phyloP scores from a whole-genome alignment of 495 filamentous ascomycete genomes.

The Extremus antarcticus region DNA sequence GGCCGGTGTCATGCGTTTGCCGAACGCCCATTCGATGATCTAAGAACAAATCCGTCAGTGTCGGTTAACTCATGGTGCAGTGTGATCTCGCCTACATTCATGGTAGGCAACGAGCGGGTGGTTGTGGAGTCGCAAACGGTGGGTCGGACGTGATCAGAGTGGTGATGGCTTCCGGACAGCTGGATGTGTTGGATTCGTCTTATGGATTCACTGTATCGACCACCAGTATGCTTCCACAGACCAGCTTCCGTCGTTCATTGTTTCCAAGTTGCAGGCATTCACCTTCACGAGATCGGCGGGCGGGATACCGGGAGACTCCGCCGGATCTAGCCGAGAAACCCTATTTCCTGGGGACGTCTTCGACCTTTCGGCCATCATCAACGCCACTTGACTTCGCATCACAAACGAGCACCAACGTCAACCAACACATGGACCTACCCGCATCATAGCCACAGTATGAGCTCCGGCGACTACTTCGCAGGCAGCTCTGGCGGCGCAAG shows the following conservation, averaged over 20 bases:
- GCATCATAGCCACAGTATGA: conserved; percentile 8
- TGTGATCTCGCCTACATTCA: background rate
- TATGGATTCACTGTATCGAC: too few species aligned
- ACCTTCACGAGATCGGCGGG: too few species aligned
- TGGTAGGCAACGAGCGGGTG: background rate
- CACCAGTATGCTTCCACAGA: too few species aligned
- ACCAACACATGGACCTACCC: background rate
- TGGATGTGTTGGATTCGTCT: too few species aligned
- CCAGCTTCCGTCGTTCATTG: too few species aligned
- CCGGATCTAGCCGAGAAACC: conserved; percentile 2
- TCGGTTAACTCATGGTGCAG: background rate
- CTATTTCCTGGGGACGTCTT: too few species aligned
- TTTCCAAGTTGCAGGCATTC: too few species aligned
- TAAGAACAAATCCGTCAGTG: conserved; percentile 26
- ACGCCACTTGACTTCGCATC: background rate
- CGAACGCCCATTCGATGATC: conserved; percentile 98
- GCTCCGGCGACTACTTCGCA: conserved; percentile 14
- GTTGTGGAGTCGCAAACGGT: background rate
- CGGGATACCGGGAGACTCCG: too few species aligned
- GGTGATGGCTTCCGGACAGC: too few species aligned
- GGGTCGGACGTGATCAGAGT: too few species aligned
- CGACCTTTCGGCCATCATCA: too few species aligned
- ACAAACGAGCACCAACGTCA: background rate
- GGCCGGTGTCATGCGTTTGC: conserved; percentile 93
- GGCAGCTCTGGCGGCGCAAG: conserved; percentile 2